Base-by-base conservation (phyloP, 306 rosid genomes). In the Quercus rubra region DNA sequence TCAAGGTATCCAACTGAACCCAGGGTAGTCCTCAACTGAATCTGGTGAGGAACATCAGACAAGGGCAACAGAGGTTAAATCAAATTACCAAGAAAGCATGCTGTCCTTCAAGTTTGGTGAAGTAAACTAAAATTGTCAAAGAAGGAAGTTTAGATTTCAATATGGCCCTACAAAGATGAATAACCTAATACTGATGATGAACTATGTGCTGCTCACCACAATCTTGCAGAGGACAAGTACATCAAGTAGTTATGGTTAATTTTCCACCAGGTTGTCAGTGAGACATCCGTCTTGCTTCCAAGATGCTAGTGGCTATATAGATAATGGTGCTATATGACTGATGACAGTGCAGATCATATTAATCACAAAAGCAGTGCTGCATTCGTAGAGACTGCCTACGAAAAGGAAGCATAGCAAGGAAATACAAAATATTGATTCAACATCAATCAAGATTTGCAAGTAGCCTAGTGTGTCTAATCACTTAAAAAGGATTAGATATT, bases 401-500 rank as follows among this genome's bases (percentile, higher is more conserved):
- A 73, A 35, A 35, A 12, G 69, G 49, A 74, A 76, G 30, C n/a
- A 49, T 4, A 46, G 31, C 21, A 51, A 30, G 38, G 33, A 43
- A 35, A 58, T 27, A 73, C 38, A 31, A 13, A 51, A 76, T 28
- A 79, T 43, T 31, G 25, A 67, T 8, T 33, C 51, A 1, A 35
- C 51, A 66, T 67, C 25, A 67, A 31, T 67, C 6, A 18, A 18
- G 71, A n/a, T 15, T 30, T 64, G 70, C 43, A 5, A 76, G 33
- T 12, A 66, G 66, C 64, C n/a, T 67, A 46, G 66, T 58, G 33
- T 20, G 52, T 70, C 72, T 72, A 75, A 66, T 14, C 31, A 12
- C 31, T 71, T 77, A 52, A 54, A 52, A 54, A 30, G 76, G 54
- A 54, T 54, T 55, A 70, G 4, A 64, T 23, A 77, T 84, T 79